Base-by-base conservation (phyloP, 306 rosid species). In the Rosa chinensis region DNA sequence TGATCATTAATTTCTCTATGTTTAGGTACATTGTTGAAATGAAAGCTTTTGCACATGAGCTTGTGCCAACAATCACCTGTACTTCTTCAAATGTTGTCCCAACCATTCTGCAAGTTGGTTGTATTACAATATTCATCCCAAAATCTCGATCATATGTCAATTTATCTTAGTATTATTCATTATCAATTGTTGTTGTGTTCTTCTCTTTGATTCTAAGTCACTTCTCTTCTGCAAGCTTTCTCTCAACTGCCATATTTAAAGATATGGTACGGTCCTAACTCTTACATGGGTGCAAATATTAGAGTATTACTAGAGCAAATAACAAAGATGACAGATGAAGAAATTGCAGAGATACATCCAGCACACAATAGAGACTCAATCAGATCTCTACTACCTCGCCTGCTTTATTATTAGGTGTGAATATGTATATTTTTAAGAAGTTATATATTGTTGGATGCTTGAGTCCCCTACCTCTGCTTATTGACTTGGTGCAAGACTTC, bases 211-310 rank as follows among this genome's bases (percentile, higher is more conserved):
- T 40, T 20, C 66, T 4, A 49, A 66, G 68, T 62, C 52, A 44
- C 45, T 11, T 45, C 39, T 72, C 72, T 81, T 82, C 72, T 73
- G 80, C 88, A 95, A 98, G 95, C 98, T 70, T 93, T 95, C 83
- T 89, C 91, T 85, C 99, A 95, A 89, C 91, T 95, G 77, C 97
- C 92, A 20, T 92, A 87, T 77, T 84, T 93, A 82, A 88, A 77
- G 48, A 18, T 95, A 80, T 93, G 88, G 88, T 91, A 95, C 42
- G 99, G 99, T 45, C 99, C 98, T 10, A 98, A 95, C 90, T 86
- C 99, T 52, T 95, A 95, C 90, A 95, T 95, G 99, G 99, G 99
- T 82, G 99, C 99, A 85, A 95, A 95, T 83, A 90, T 95, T 77
- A 79, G 61, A 70, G 99, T 93, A 64, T 71, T 91, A 83, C 87